A percentile compares a stretch with the other conserved stretches of the same genome.
phyloP scores from a whole-genome alignment of 352 stramenopile species.

The Phytopythium aichiense region DNA sequence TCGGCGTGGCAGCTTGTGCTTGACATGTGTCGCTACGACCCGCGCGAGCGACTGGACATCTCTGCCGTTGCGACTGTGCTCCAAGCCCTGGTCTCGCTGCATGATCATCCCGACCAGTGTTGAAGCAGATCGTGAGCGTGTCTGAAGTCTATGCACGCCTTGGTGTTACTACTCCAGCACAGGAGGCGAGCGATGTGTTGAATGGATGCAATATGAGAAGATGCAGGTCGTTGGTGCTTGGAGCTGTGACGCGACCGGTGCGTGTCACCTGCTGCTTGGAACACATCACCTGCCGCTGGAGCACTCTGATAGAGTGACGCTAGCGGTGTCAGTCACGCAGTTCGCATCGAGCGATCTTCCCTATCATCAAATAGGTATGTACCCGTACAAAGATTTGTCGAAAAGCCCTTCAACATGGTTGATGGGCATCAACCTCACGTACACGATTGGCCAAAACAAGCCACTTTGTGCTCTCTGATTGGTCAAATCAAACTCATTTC shows the following conservation, averaged over 20 bases:
- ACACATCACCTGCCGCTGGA: too few relatives aligned
- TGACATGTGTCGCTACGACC: not conserved
- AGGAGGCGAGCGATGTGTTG: too few relatives aligned
- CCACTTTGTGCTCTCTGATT: not conserved
- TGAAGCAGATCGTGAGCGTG: too few relatives aligned
- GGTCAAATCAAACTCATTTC: not conserved
- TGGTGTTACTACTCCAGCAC: too few relatives aligned
- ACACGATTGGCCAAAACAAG: constrained; percentile 1
- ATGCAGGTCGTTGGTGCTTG: too few relatives aligned
- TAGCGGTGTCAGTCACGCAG: constrained; percentile 1
- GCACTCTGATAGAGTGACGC: not conserved
- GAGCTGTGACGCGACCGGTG: not conserved
- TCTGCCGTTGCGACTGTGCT: not conserved
- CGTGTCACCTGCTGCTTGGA: not conserved
- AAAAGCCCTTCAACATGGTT: not conserved
- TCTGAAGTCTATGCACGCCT: not conserved
- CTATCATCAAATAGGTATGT: not conserved
- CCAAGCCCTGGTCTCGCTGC: not conserved
- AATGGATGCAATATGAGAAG: too few relatives aligned
- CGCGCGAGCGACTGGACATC: not conserved
- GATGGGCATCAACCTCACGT: not conserved
- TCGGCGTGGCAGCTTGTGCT: not conserved
- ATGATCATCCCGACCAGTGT: too few relatives aligned
- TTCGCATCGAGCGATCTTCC: not conserved
- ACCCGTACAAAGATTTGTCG: not conserved